Conservation (phyloP, 83 land plant genomes). For the Picea abies region DNA sequence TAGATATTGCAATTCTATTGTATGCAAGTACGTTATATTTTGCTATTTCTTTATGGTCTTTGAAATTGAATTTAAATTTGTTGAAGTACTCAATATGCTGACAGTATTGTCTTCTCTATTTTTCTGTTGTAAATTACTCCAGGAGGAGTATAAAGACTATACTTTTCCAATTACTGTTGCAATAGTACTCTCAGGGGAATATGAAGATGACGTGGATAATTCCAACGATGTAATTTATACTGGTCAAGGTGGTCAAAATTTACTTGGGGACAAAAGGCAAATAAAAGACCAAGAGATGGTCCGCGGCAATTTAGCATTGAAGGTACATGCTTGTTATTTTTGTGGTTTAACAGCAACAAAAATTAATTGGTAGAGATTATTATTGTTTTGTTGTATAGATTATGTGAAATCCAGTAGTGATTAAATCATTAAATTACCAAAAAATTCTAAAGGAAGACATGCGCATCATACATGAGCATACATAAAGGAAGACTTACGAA, state of each 20-base stretch:
- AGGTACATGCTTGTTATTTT: slow-evolving; percentile 36
- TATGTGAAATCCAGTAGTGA: too few species aligned
- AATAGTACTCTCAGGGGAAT: slow-evolving; percentile 87
- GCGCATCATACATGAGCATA: too few species aligned
- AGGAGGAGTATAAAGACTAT: slow-evolving; percentile 34
- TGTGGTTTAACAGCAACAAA: too few species aligned
- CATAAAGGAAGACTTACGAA: too few species aligned
- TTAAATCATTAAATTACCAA: too few species aligned
- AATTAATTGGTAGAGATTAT: too few species aligned
- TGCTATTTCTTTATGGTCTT: too few species aligned
- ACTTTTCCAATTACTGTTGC: slow-evolving; percentile 70
- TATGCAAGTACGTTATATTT: too few species aligned
- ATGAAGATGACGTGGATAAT: slow-evolving; percentile 95
- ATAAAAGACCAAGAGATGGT: slow-evolving; percentile 65
- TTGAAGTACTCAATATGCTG: neutral
- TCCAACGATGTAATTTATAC: slow-evolving; percentile 83
- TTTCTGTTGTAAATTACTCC: neutral
- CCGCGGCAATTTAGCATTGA: slow-evolving; percentile 86
- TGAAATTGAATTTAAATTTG: too few species aligned
- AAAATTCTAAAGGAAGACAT: too few species aligned
- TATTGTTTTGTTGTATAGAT: too few species aligned
- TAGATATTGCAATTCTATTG: too few species aligned
- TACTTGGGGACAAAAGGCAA: slow-evolving; percentile 74
- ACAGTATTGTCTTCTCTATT: neutral
- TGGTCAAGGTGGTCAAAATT: slow-evolving; percentile 94